Evolutionary conservation across 176 grass and related monocot species (phyloP), one percentile per base, ranked within the genome.

Genomic region (Elaeis guineensis): DNA sequence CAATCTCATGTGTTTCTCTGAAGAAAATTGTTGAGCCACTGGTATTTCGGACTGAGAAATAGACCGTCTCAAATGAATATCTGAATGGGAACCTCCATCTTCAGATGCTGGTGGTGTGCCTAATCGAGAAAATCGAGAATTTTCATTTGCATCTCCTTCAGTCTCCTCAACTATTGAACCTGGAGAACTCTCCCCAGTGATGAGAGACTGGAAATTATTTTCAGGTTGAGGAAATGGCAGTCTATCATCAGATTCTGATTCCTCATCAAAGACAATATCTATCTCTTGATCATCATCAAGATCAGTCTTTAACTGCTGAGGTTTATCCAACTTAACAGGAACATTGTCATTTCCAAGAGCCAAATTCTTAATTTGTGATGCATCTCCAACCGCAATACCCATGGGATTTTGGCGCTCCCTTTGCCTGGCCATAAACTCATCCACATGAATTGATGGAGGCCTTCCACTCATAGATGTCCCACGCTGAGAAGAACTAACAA

Each of bases 361-460:
- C 25, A 61, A 57, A 51, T 54, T 73, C 74, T 88, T 97, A 28
- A 57, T 51, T 68, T 87, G 80, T 44, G 75, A 61, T 69, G 62
- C 69, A 77, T 90, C 87, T 35, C 74, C 79, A 58, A 65, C 70
- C 51, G 86, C 39, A 20, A 69, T 57, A 28, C 72, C 52, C 61
- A 74, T 72, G 77, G 72, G 70, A 74, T 88, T 89, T 82, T 91
- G 92, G 15, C 89, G 83, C 50, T 87, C 89, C 64, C 76, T 97
- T 72, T 88, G 78, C 59, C 92, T 89, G 57, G 92, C 87, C 69
- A 91, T 97, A 79, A 97, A 97, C 71, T 97, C 92, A 75, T 97
- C 92, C 54, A 97, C 92, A 85, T 97, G 92, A 70, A 97, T 97
- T 59, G 92, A 97, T 71, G 92, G 92, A 71, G 92, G 92, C 39